Evolutionary conservation across 441 rosid genomes (phyloP), one percentile per base, ranked within the genome.

Genomic region (Aleurites moluccanus): DNA sequence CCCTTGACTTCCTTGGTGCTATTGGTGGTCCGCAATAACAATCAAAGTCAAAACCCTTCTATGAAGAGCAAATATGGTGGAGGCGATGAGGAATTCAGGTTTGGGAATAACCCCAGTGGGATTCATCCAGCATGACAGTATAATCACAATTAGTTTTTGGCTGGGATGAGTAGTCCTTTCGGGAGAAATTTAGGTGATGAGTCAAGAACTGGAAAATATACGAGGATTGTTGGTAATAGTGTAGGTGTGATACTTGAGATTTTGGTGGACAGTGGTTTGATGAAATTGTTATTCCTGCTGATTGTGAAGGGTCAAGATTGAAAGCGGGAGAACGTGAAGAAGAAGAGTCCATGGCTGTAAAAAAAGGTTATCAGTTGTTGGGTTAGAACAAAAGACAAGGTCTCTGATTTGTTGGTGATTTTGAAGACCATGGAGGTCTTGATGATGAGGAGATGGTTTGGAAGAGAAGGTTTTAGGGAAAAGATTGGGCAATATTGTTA

Each of bases 11-110:
- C 6, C 70, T 52, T 6, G 49, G 33, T 28, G 71, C 28, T 55
- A 21, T 40, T 6, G 56, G 66, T 25, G 79, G 67, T 56, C 72
- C 81, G 85, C 67, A 86, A 86, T 10, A 33, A 30, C 30, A 73
- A 47, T 74, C 78, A 52, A 11, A 67, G 75, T 6, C 81, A 66
- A 0, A 75, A 71, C 18, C 72, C 44, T 15, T 69, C 83, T 0
- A 78, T 81, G 85, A 94, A 94, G 90, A 85, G 97, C 75, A 93
- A 91, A 73, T 80, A 77, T 72, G 84, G 83, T 28, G 88, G 74
- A 0, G 88, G 78, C 15, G 90, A 80, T 9, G 77, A 81, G 64
- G 85, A 83, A 73, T 62, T 76, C 35, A 87, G 83, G 67, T 35
- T 20, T 20, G 67, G 72, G 35, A 68, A 67, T 63, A 88, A 79